Evolutionary conservation across 2,329 filamentous ascomycete species (phyloP).

Genomic region (Talaromyces marneffei): DNA sequence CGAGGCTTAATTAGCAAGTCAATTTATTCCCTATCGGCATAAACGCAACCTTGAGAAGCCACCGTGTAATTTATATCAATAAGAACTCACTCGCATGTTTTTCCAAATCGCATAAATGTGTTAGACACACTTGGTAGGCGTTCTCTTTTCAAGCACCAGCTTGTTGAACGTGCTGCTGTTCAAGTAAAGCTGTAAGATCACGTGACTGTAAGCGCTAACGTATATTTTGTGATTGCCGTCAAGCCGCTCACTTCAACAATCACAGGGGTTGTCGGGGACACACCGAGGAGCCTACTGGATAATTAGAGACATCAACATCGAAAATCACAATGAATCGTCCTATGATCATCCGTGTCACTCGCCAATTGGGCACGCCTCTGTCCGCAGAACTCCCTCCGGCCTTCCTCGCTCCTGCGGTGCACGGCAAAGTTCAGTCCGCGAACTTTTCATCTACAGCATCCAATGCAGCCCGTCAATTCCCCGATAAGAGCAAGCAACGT

Average conservation of each 20-base stretch:
- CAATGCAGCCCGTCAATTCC: slow-evolving; percentile 43
- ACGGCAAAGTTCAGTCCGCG: slow-evolving; percentile 27
- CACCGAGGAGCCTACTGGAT: not conserved
- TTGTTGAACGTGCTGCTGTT: not conserved
- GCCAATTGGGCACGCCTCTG: slow-evolving; percentile 28
- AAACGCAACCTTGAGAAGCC: not conserved
- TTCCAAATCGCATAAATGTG: not conserved
- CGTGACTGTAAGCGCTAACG: slow-evolving; percentile 19
- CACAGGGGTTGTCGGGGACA: not conserved
- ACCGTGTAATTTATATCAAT: not conserved
- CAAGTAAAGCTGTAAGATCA: not conserved
- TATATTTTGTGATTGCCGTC: slow-evolving; percentile 16
- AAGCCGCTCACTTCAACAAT: slow-evolving; percentile 4
- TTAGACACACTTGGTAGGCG: not conserved
- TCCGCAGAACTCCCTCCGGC: slow-evolving; percentile 38
- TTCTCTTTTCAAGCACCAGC: not conserved
- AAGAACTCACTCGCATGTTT: not conserved
- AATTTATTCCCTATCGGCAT: not conserved
- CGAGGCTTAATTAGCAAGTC: not conserved
- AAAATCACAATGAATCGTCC: slow-evolving; percentile 33
- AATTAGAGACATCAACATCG: slow-evolving; percentile 4
- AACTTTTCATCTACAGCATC: slow-evolving; percentile 52
- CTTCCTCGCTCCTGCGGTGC: slow-evolving; percentile 41
- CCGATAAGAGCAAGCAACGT: slow-evolving; percentile 72
- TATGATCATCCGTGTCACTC: slow-evolving; percentile 29